A percentile compares a stretch with the other conserved stretches of the same genome.
Evolutionary conservation across 2,329 filamentous ascomycete genomes (phyloP).

Genomic region (Monosporascus sp.): DNA sequence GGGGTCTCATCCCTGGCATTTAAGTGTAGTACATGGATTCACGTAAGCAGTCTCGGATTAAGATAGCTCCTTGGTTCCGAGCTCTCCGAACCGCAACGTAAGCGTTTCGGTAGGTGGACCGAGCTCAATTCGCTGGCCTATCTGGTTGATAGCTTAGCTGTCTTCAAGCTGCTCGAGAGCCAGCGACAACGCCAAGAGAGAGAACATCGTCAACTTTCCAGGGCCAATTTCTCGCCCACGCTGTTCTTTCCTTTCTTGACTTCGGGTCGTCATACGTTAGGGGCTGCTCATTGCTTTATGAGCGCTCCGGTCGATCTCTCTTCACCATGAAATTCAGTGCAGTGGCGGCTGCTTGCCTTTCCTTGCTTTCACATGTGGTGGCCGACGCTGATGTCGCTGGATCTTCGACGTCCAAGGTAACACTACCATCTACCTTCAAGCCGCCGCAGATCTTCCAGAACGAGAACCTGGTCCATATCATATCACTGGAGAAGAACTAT

Average conservation of each 20-base stretch:
- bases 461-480: constrained; percentile 79
- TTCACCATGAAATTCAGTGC: constrained; percentile 42
- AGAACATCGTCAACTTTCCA: constrained; percentile 6
- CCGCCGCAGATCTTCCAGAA: constrained; percentile 93
- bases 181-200: constrained; percentile 7
- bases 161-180: constrained; percentile 5
- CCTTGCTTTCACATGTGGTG: constrained; percentile 47
- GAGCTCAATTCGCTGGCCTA: not conserved
- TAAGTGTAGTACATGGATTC: not conserved
- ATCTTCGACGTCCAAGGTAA: constrained; percentile 50
- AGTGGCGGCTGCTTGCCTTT: constrained; percentile 52
- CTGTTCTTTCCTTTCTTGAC: constrained; percentile 9
- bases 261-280: constrained; percentile 4
- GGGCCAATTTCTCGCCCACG: constrained; percentile 7
- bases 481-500: constrained; percentile 91
- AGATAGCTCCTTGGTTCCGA: not conserved
- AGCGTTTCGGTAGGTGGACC: not conserved
- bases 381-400: constrained; percentile 22
- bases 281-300: constrained; percentile 24
- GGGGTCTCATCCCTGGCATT: too few relatives aligned
- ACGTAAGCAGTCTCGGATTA: not conserved
- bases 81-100: not conserved
- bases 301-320: constrained; percentile 18
- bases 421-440: constrained; percentile 63
- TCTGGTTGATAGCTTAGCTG: constrained; percentile 18